Evolutionary conservation across 2,329 filamentous ascomycete species (phyloP), one percentile per base, ranked within the genome.

Genomic region (Fusarium xylarioides): DNA sequence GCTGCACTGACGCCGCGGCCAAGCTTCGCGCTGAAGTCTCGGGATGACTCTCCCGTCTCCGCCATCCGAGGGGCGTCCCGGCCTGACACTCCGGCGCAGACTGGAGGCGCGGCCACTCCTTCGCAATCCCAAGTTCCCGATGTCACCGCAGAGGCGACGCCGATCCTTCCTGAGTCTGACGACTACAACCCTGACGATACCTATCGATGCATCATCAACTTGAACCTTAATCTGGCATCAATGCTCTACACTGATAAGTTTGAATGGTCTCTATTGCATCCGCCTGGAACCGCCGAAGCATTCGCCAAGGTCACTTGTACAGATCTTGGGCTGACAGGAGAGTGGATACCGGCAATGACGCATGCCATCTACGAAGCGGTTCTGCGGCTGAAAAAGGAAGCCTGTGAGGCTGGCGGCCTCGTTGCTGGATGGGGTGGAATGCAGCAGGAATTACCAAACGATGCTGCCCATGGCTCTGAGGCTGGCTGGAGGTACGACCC

Each of bases 301-400:
- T 98, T 98, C 81, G 95, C 96, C 38, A 94, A 94, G 79, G 91
- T 94, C 73, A 98, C 96, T 0, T 98, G 96, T 80, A 93, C 94
- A 34, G 96, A 99, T 80, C 86, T 99, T 14, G 95, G 95, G 11
- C 85, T 99, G 59, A 88, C 91, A 11, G 94, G 95, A 50, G 96
- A 99, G 83, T 99, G 96, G 95, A 91, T 97, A 9, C 93, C 95
- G 7, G 94, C 94, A 35, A 94, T 99, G 85, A 94, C 96, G 19
- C 95, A 98, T 79, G 96, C 95, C 38, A 98, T 99, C 76, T 98
- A 98, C 82, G 96, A 99, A 82, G 93, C 96, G 15, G 95, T 97
- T 0, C 82, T 98, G 71, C 92, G 93, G 52, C 85, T 98, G 37
- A 98, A 98, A 85, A 99, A 99, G 82, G 96, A 98, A 79, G 94